Percentiles rank a stretch among this genome's conserved stretches.
These are phyloP conservation scores for Aspergillus costaricaensis DNA, from an alignment of 2,329 filamentous ascomycete species.

Conservation along the genomic window DNA sequence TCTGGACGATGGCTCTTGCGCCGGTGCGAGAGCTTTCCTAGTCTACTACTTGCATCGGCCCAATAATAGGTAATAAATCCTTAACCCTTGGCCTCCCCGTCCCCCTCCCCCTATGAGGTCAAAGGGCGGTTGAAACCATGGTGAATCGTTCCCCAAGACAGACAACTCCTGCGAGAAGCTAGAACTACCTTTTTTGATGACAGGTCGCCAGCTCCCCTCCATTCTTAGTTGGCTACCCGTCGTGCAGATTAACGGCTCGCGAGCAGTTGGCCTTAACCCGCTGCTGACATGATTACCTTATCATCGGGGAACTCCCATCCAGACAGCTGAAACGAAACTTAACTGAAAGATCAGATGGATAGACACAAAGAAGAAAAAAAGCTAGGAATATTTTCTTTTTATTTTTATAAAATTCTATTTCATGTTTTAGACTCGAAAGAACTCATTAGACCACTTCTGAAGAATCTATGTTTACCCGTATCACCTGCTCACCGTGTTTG, in stretches of 20 bases:
- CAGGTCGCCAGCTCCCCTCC: neutral
- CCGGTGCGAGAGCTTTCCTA: neutral
- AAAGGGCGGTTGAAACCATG: slow-evolving; percentile 10
- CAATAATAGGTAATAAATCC: slow-evolving; percentile 7
- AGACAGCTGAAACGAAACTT: neutral
- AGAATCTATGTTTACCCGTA: slow-evolving; percentile 9
- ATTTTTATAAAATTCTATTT: too few relatives aligned
- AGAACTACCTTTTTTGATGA: neutral
- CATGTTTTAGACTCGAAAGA: neutral
- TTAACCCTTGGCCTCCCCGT: neutral
- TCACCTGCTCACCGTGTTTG: slow-evolving; percentile 19
- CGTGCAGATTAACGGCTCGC: slow-evolving; percentile 16
- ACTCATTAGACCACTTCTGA: neutral
- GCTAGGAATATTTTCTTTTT: neutral
- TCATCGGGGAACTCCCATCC: neutral
- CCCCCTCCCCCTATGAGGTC: slow-evolving; percentile 3
- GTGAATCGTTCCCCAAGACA: slow-evolving; percentile 8
- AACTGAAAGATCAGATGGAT: neutral
- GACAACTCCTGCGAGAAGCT: neutral
- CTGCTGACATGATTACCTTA: slow-evolving; percentile 6
- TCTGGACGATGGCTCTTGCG: slow-evolving; percentile 4
- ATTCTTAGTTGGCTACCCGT: slow-evolving; percentile 7
- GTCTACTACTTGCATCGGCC: neutral
- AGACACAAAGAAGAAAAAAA: neutral
- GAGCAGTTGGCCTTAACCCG: slow-evolving; percentile 7